phyloP scores from a whole-genome alignment of 2,329 filamentous ascomycete genomes.

The Epicoccum nigrum region DNA sequence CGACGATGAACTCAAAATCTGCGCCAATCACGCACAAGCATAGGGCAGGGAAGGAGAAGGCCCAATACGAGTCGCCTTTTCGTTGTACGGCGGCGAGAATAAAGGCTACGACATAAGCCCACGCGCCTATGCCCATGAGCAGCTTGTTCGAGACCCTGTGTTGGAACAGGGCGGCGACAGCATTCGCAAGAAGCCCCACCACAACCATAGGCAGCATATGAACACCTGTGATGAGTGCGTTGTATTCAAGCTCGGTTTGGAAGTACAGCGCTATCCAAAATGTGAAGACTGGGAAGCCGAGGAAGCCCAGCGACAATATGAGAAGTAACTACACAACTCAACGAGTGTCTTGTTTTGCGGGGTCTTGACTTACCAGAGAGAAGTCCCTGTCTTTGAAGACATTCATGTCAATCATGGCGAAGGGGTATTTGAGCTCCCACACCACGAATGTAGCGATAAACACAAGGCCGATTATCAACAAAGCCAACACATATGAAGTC shows the following conservation, averaged over 20 bases:
- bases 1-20: conserved; percentile 73
- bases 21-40: conserved; percentile 68
- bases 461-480: conserved; percentile 65
- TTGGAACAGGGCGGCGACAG: conserved; percentile 66
- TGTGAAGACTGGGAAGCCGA: conserved; percentile 64
- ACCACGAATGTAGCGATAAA: conserved; percentile 64
- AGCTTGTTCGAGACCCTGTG: conserved; percentile 69
- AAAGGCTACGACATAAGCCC: conserved; percentile 53
- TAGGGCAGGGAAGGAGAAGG: conserved; percentile 67
- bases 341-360: not conserved
- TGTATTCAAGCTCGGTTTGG: conserved; percentile 60
- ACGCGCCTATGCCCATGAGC: conserved; percentile 61
- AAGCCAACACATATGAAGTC: conserved; percentile 65
- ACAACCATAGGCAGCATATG: conserved; percentile 70
- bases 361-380: conserved; percentile 55
- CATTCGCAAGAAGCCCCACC: conserved; percentile 66
- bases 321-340: conserved; percentile 56
- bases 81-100: conserved; percentile 64
- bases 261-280: conserved; percentile 72
- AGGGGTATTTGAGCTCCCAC: conserved; percentile 64
- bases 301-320: conserved; percentile 65
- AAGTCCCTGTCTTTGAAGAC: conserved; percentile 69
- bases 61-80: conserved; percentile 66
- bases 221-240: conserved; percentile 65
- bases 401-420: conserved; percentile 60